Evolutionary conservation across 257 asterid species (phyloP), one percentile per base, ranked within the genome.

Genomic region (Paraleonurus japonicus): DNA sequence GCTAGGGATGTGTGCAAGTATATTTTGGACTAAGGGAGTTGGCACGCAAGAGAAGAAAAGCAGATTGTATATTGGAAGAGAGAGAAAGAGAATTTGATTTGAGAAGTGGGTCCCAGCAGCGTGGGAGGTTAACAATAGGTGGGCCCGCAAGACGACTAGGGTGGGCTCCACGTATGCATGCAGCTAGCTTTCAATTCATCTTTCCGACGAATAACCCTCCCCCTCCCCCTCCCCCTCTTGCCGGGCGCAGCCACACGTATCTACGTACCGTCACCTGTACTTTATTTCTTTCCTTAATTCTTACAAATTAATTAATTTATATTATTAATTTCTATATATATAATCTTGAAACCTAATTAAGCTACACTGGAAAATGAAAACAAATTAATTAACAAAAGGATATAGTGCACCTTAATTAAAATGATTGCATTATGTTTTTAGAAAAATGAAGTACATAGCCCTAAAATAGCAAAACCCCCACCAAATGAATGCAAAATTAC

Each of bases 51-150:
- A 67, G 60, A 50, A 22, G 2, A 32, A 64, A 53, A 71, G 61
- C 58, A 66, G n/a, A 32, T 5, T 53, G 32, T 23, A 28, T 35
- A 43, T 37, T 47, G 2, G 9, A 9, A 9, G 47, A 11, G n/a
- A 39, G 47, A 39, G 47, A 41, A 22, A 20, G 70, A 64, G 67
- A 39, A 58, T 70, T 70, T 55, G 47, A 23, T 70, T 43, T 71
- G 13, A 41, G 76, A 28, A 35, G 84, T 68, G 86, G 92, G 86
- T 0, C 84, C 92, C 85, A 69, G 64, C 78, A 20, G 76, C 90
- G 88, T 88, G 92, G 82, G 85, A 75, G 51, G 83, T 75, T 16
- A 66, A 53, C 60, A 8, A 8, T 43, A 10, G 7, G 39, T 35
- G 75, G 76, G 58, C 55, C 75, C 81, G 68, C 2, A 4, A 11